Evolutionary conservation across 768 basidiomycete genomes (phyloP).

Genomic region (Daedaleopsis sinensis): DNA sequence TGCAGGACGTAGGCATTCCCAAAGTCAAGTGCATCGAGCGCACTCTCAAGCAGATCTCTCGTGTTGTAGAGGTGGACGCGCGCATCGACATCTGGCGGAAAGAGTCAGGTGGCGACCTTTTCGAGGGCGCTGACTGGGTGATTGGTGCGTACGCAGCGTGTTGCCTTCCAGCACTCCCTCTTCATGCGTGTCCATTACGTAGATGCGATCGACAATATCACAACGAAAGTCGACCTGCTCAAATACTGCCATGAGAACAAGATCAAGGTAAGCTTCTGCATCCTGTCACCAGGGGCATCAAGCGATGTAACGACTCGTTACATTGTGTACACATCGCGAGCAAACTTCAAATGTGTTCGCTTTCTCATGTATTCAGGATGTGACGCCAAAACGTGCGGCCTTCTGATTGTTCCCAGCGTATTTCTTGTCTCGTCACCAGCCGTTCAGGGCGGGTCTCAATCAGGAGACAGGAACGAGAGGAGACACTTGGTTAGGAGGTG

Average conservation of each 20-base stretch:
- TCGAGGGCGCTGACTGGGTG: constrained; percentile 93
- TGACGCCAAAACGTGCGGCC: too few species aligned
- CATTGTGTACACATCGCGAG: too few species aligned
- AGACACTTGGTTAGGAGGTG: too few species aligned
- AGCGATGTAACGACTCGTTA: too few species aligned
- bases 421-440: too few species aligned
- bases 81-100: constrained; percentile 86
- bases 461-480: too few species aligned
- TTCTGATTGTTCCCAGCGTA: too few species aligned
- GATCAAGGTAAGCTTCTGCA: constrained; percentile 63
- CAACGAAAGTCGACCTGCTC: constrained; percentile 93
- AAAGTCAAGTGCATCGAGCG: constrained; percentile 83
- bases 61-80: constrained; percentile 88
- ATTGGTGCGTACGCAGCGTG: constrained; percentile 53
- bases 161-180: neutral
- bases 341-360: too few species aligned
- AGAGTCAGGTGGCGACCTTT: constrained; percentile 69
- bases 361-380: too few species aligned
- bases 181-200: neutral
- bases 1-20: constrained; percentile 91
- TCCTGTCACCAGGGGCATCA: neutral
- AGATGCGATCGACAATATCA: constrained; percentile 98
- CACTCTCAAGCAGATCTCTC: constrained; percentile 68
- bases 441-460: too few species aligned
- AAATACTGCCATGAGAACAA: constrained; percentile 80